phyloP scores from a whole-genome alignment of 2,329 filamentous ascomycete genomes.

The Colletotrichum incanum region DNA sequence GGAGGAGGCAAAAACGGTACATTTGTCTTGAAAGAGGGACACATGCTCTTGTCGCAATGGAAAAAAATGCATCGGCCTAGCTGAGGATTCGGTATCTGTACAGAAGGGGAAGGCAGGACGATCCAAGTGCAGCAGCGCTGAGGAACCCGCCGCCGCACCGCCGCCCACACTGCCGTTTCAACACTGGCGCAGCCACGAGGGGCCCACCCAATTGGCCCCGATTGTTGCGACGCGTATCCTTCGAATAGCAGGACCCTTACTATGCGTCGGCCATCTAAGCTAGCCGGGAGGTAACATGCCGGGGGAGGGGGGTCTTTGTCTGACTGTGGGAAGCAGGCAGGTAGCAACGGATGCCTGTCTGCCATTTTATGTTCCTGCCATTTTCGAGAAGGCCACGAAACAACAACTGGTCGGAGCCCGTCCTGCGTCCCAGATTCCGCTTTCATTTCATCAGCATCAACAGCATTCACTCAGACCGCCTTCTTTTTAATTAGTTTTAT shows the following conservation, averaged over 20 bases:
- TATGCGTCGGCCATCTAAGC: background rate
- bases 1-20: background rate
- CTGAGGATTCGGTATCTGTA: background rate
- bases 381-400: constrained; percentile 43
- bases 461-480: background rate
- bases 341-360: constrained; percentile 11
- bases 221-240: constrained; percentile 3
- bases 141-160: constrained; percentile 10
- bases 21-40: too few relatives aligned
- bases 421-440: constrained; percentile 12
- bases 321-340: background rate
- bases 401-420: constrained; percentile 22
- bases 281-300: background rate
- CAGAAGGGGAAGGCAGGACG: background rate
- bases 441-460: background rate
- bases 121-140: background rate
- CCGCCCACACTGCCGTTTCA: constrained; percentile 20
- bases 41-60: background rate
- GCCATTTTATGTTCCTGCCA: constrained; percentile 27
- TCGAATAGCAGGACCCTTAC: constrained; percentile 1
- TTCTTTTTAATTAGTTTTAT: background rate
- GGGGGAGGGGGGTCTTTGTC: background rate
- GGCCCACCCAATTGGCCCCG: constrained; percentile 6
- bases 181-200: constrained; percentile 3
- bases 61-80: background rate